Evolutionary conservation across 1,284 basidiomycete species (phyloP).

Genomic region (Cryptococcus floricola): DNA sequence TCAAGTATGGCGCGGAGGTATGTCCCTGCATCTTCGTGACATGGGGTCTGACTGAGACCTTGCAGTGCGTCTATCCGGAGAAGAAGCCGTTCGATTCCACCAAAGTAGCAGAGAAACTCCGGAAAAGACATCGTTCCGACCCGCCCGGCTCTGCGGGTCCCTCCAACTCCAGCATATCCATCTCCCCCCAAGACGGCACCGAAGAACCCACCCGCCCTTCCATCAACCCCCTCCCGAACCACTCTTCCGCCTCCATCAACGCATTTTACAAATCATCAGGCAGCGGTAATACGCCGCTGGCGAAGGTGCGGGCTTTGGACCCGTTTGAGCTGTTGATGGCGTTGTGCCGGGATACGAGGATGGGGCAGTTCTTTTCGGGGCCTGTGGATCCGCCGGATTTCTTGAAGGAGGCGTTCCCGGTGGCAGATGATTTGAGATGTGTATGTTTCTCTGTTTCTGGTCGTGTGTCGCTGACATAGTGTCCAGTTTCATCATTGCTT

Average conservation of each 20-base stretch:
- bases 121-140: slow-evolving; percentile 18
- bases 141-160: slow-evolving; percentile 2
- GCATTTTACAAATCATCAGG: too few species aligned
- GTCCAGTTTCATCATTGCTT: slow-evolving; percentile 41
- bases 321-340: slow-evolving; percentile 35
- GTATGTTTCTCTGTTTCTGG: slow-evolving; percentile 15
- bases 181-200: background rate
- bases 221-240: background rate
- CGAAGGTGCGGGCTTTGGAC: slow-evolving; percentile 11
- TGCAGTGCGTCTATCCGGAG: slow-evolving; percentile 36
- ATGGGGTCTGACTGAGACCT: too few species aligned
- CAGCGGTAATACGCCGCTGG: background rate
- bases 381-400: slow-evolving; percentile 38
- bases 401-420: slow-evolving; percentile 27
- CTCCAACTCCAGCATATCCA: background rate
- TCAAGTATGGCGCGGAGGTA: slow-evolving; percentile 31
- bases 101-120: slow-evolving; percentile 21
- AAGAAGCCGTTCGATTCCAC: slow-evolving; percentile 34
- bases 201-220: background rate
- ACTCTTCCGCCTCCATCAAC: background rate
- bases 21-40: too few species aligned
- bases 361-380: slow-evolving; percentile 37
- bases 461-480: background rate
- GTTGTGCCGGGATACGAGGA: slow-evolving; percentile 34
- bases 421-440: slow-evolving; percentile 34